A percentile compares a stretch with the other conserved stretches of the same genome.
phyloP scores from a whole-genome alignment of 129 eudicot species.

The Heracleum sosnowskyi region DNA sequence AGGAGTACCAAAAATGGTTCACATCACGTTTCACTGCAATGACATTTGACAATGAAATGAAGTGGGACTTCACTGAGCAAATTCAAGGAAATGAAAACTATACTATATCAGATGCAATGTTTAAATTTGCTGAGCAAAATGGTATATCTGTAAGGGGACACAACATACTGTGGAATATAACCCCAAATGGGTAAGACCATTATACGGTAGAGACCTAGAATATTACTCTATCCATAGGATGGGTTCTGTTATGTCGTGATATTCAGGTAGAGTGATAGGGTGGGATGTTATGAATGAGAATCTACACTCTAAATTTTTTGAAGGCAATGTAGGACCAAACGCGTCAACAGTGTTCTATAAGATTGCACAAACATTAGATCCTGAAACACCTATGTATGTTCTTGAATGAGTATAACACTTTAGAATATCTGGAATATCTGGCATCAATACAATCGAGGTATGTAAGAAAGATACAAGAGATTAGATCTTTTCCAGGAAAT shows the following conservation, averaged over 20 bases:
- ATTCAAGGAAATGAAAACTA: conserved; percentile 22
- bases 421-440: conserved; percentile 21
- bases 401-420: conserved; percentile 41
- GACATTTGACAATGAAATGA: conserved; percentile 37
- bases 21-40: conserved; percentile 19
- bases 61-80: conserved; percentile 18
- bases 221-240: neutral
- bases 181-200: conserved; percentile 12
- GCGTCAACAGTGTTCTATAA: conserved; percentile 24
- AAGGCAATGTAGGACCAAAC: conserved; percentile 22
- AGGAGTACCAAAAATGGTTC: conserved; percentile 39
- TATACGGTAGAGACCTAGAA: neutral
- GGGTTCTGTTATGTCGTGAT: conserved; percentile 20
- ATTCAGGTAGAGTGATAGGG: conserved; percentile 24
- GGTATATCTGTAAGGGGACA: conserved; percentile 31
- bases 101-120: conserved; percentile 30
- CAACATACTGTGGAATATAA: conserved; percentile 28
- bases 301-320: conserved; percentile 23
- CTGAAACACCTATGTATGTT: conserved; percentile 17
- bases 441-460: conserved; percentile 17
- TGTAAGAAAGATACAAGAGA: conserved; percentile 19
- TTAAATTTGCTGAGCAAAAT: conserved; percentile 14
- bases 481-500: conserved; percentile 23
- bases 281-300: conserved; percentile 63
- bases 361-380: conserved; percentile 20